Base-by-base conservation (phyloP, 495 filamentous ascomycete genomes). In the Annulohypoxylon maeteangense region DNA sequence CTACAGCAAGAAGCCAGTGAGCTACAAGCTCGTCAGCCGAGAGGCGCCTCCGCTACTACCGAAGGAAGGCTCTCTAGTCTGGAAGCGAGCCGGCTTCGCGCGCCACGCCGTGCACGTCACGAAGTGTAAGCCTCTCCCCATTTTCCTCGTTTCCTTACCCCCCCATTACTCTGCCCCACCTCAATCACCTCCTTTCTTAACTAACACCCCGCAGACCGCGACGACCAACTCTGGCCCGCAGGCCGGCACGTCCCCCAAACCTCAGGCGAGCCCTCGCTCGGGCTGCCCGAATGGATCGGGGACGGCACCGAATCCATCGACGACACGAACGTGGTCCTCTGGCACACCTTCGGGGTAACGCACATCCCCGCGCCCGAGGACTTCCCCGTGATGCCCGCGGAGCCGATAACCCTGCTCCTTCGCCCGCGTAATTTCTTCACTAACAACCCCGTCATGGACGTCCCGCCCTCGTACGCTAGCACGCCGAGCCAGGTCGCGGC, bases 161-260 rank as follows among this genome's bases (percentile, higher is more conserved):
- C 14, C n/a, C n/a, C n/a, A n/a, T n/a, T n/a, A n/a, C n/a, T n/a
- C n/a, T n/a, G n/a, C n/a, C n/a, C n/a, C n/a, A n/a, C n/a, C n/a
- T n/a, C n/a, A n/a, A n/a, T n/a, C n/a, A n/a, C n/a, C n/a, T n/a
- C n/a, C n/a, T n/a, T n/a, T n/a, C n/a, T n/a, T 45, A 8, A 29
- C 27, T 32, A 65, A 66, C 53, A 2, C 16, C 36, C 1, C 48
- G 38, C 60, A 94, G 93, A 97, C 78, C 80, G 80, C 54, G 94
- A 97, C 79, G 89, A 92, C 63, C 91, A 97, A 84, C 87, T 97
- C 71, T 92, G 95, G 81, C 94, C 95, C 1, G 95, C 95, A 1
- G 95, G 95, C 72, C 90, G 93, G 4, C 94, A 97, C 84, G 94
- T 98, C 1, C 94, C 94, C 0, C 94, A 98, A 79, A 97, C 93